These are phyloP conservation scores for Alternaria gaisen DNA, from an alignment of 2,329 filamentous ascomycete species.

Conservation along the genomic window DNA sequence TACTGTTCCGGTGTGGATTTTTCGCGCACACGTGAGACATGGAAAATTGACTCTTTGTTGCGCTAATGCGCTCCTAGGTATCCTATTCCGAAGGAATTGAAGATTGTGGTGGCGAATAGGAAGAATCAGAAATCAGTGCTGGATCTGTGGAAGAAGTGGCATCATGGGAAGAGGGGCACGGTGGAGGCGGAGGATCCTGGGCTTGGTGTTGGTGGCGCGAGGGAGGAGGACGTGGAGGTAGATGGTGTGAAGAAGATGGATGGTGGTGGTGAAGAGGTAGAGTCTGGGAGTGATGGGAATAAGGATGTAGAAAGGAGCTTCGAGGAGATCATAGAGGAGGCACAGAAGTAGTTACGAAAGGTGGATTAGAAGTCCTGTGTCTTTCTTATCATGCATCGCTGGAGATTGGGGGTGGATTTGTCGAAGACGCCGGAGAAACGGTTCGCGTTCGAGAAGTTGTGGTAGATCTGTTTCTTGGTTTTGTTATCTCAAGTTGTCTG, in stretches of 20 bases:
- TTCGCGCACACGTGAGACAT: too few relatives aligned
- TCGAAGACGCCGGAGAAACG: background rate
- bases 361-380: background rate
- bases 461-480: background rate
- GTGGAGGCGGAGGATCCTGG: background rate
- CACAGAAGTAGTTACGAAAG: background rate
- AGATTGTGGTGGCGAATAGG: slow-evolving; percentile 1
- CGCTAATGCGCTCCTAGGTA: too few relatives aligned
- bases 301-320: background rate
- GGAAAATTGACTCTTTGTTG: too few relatives aligned
- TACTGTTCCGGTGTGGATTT: too few relatives aligned
- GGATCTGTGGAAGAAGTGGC: slow-evolving; percentile 32
- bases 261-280: background rate
- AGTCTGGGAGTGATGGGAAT: background rate
- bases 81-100: slow-evolving; percentile 25
- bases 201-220: background rate
- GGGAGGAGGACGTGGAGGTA: background rate
- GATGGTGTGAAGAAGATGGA: background rate
- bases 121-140: slow-evolving; percentile 9
- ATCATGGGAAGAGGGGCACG: slow-evolving; percentile 24
- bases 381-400: background rate
- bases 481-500: accelerated
- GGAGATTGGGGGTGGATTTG: background rate
- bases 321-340: background rate
- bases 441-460: background rate